phyloP scores from a whole-genome alignment of 2,329 filamentous ascomycete species.

The Rachicladosporium sp. region DNA sequence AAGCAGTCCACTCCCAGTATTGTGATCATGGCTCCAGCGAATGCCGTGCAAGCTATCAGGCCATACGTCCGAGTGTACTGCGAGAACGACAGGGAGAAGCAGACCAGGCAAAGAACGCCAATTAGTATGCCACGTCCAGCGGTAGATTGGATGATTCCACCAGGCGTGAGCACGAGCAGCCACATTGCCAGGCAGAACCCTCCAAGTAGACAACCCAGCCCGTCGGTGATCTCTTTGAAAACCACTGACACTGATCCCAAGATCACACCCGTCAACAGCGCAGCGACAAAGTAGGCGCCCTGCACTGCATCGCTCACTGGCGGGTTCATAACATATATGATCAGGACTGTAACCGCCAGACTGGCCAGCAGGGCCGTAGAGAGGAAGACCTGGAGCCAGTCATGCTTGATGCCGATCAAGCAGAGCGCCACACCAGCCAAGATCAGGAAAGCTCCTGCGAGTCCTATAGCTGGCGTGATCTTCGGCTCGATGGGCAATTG shows the following conservation, averaged over 20 bases:
- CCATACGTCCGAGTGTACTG: conserved; percentile 66
- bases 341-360: conserved; percentile 64
- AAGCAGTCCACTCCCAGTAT: conserved; percentile 86
- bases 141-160: conserved; percentile 56
- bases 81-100: conserved; percentile 66
- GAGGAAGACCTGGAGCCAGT: conserved; percentile 64
- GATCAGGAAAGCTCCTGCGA: conserved; percentile 67
- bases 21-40: conserved; percentile 65
- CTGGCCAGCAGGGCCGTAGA: conserved; percentile 63
- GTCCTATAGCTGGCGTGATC: conserved; percentile 69
- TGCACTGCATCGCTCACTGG: conserved; percentile 66
- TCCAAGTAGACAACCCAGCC: conserved; percentile 75
- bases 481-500: conserved; percentile 56
- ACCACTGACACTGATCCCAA: conserved; percentile 63
- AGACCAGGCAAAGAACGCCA: conserved; percentile 52
- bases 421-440: conserved; percentile 57
- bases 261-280: conserved; percentile 57
- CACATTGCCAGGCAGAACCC: conserved; percentile 85
- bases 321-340: conserved; percentile 76
- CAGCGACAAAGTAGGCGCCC: conserved; percentile 75
- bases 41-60: conserved; percentile 64
- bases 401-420: conserved; percentile 71
- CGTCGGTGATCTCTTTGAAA: conserved; percentile 73
- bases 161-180: conserved; percentile 65
- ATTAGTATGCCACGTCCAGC: conserved; percentile 64